Conservation (phyloP, 2,329 filamentous ascomycete species). For the Metarhizium robertsii region DNA sequence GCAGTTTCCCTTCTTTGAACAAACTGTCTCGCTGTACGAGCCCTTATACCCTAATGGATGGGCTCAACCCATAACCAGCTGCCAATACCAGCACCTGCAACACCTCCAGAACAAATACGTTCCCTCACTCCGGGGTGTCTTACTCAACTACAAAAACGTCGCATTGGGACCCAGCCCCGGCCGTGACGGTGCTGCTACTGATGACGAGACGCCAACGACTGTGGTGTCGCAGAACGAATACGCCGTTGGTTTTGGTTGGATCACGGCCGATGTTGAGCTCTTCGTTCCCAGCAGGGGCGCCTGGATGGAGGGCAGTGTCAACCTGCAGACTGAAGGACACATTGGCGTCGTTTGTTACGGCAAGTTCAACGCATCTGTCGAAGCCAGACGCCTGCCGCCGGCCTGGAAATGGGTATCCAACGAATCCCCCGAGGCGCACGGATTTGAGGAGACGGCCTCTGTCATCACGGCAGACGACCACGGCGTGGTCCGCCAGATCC, state of each 20-base stretch:
- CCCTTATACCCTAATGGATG: constrained; percentile 64
- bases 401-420: constrained; percentile 74
- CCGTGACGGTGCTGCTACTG: constrained; percentile 34
- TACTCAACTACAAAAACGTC: constrained; percentile 64
- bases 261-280: constrained; percentile 77
- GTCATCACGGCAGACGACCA: constrained; percentile 36
- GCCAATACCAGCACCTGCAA: constrained; percentile 65
- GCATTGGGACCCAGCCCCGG: constrained; percentile 52
- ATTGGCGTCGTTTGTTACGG: constrained; percentile 85
- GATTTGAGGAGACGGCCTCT: constrained; percentile 32
- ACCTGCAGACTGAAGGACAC: constrained; percentile 81
- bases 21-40: constrained; percentile 74
- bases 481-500: constrained; percentile 42
- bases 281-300: constrained; percentile 68
- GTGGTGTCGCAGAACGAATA: constrained; percentile 64
- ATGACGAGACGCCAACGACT: constrained; percentile 37
- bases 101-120: constrained; percentile 72
- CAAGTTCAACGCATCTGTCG: constrained; percentile 84
- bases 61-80: constrained; percentile 58
- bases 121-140: constrained; percentile 60
- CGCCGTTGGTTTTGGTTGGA: constrained; percentile 76
- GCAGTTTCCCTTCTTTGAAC: constrained; percentile 64
- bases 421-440: constrained; percentile 26
- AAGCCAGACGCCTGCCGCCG: constrained; percentile 62
- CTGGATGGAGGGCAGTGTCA: constrained; percentile 71